Conservation (phyloP, 106 monocot genomes). For the Apostasia shenzhenica region DNA sequence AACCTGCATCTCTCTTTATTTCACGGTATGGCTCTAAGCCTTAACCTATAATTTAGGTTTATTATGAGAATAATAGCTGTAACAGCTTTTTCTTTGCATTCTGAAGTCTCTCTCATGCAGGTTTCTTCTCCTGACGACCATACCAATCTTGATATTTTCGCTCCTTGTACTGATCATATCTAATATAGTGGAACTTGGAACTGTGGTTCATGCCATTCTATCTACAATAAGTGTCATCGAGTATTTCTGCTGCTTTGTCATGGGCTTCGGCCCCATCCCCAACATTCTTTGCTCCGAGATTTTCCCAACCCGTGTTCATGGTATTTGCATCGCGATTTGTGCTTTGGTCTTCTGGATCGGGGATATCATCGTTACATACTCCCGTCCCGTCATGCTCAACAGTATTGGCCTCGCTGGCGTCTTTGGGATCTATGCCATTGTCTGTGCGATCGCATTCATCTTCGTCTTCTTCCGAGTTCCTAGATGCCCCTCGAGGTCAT, state of each 20-base stretch:
- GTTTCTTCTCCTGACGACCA: constrained; percentile 37
- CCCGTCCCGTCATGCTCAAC: constrained; percentile 37
- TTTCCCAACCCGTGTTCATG: constrained; percentile 46
- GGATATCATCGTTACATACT: constrained; percentile 47
- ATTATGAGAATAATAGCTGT: too few species aligned
- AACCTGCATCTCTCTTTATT: too few species aligned
- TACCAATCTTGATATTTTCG: constrained; percentile 36
- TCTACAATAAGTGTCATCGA: constrained; percentile 42
- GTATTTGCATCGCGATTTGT: constrained; percentile 44
- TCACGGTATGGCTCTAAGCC: too few species aligned
- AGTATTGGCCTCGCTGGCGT: constrained; percentile 41
- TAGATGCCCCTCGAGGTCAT: constrained; percentile 51
- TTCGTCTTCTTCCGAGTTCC: constrained; percentile 45
- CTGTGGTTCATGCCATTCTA: constrained; percentile 25
- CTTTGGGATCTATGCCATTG: constrained; percentile 32
- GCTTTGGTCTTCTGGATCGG: constrained; percentile 37
- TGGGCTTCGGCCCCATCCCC: constrained; percentile 58
- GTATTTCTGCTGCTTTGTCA: constrained; percentile 57
- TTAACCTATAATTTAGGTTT: too few species aligned
- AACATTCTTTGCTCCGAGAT: constrained; percentile 52
- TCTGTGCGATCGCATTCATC: constrained; percentile 25
- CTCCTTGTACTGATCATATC: constrained; percentile 28
- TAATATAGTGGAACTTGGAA: constrained; percentile 22
- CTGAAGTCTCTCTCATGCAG: constrained; percentile 10
- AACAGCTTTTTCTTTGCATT: not conserved